Evolutionary conservation across 176 grass and related monocot genomes (phyloP), one percentile per base, ranked within the genome.

Genomic region (Raddia distichophylla): DNA sequence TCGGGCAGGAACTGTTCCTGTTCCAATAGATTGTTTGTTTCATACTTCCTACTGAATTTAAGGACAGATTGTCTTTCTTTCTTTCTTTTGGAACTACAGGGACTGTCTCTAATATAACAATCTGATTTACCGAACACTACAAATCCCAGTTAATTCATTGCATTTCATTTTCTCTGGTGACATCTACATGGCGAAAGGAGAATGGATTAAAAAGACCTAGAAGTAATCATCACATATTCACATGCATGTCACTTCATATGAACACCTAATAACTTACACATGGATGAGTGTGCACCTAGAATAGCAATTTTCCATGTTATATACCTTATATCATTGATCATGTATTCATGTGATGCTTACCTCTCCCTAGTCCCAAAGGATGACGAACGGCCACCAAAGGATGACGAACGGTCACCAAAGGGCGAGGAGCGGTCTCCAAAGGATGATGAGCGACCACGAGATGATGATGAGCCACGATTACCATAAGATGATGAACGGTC

Each of bases 291-390:
- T 16, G 8, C 0, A 37, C 63, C 64, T 15, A 74, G 9, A 64
- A 73, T 43, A 74, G 43, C 67, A 74, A 5, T 8, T 71, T 52
- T 5, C 20, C 34, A 78, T 8, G 74, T 63, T 56, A 32, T 54
- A 46, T 42, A 78, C 6, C 62, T 63, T 56, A 32, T 54, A 54
- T 42, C 3, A 5, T 53, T 32, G 46, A 67, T 59, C 32, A 45
- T 45, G 19, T 6, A 20, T 67, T 75, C n/a, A 45, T 35, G 17
- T 11, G 16, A 69, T 49, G 49, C 79, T 64, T 85, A 92, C 90
- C 90, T 92, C n/a, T 89, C 90, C 87, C 90, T 89, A 48, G 70
- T 42, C 1, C 90, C 87, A 55, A 91, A 88, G 46, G 90, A 88
- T 73, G 76, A 79, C 66, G 76, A 78, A 6, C 75, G 75, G 9